phyloP scores from a whole-genome alignment of 345 rosid species.

The Cardamine chenopodiifolia region DNA sequence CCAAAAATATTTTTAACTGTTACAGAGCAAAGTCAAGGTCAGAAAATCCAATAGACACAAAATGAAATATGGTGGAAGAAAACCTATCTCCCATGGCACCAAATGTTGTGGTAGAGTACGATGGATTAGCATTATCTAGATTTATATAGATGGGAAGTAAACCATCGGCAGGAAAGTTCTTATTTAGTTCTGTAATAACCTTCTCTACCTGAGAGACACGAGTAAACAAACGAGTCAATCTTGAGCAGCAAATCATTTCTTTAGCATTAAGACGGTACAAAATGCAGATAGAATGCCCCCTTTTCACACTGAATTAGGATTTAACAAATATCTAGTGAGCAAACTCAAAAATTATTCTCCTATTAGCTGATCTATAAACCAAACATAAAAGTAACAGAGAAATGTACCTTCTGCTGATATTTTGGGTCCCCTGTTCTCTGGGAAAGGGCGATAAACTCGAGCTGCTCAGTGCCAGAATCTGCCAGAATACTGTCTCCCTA shows the following conservation, averaged over 20 bases:
- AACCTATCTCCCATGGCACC: conserved; percentile 99
- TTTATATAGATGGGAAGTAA: conserved; percentile 86
- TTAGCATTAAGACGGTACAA: neutral
- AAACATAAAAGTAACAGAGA: conserved; percentile 14
- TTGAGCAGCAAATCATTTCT: neutral
- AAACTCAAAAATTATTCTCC: neutral
- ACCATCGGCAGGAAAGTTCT: conserved; percentile 89
- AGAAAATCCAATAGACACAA: conserved; percentile 1
- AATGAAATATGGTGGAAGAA: conserved; percentile 3
- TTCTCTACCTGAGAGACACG: conserved; percentile 70
- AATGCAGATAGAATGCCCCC: neutral
- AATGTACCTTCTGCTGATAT: conserved; percentile 83
- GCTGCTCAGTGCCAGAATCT: conserved; percentile 97
- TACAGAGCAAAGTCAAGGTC: neutral
- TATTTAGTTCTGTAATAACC: conserved; percentile 68
- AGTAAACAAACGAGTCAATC: conserved; percentile 12
- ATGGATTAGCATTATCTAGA: conserved; percentile 60
- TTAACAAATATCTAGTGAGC: neutral
- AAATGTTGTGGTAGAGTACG: conserved; percentile 80
- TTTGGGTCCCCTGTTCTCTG: conserved; percentile 94
- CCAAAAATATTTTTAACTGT: neutral
- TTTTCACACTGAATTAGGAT: neutral
- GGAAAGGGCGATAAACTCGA: conserved; percentile 96
- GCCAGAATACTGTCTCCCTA: conserved; percentile 96
- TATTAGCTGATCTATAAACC: conserved; percentile 13